phyloP scores from a whole-genome alignment of 495 filamentous ascomycete genomes.

The Neurospora sp. region DNA sequence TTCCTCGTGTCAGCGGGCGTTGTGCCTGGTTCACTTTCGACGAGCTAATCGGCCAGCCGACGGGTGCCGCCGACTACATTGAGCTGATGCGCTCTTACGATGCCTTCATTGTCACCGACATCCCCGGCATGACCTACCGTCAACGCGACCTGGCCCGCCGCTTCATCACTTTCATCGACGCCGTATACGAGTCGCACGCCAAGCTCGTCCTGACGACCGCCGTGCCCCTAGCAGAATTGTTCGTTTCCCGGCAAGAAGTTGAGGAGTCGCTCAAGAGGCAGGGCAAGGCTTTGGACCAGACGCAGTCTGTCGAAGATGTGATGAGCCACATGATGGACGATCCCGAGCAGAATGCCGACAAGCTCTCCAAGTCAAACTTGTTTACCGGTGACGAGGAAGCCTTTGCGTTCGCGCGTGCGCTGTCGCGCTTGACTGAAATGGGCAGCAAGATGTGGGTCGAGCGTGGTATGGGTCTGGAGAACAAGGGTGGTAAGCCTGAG shows the following conservation, averaged over 20 bases:
- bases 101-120: slow-evolving; percentile 80
- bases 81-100: slow-evolving; percentile 87
- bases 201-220: slow-evolving; percentile 89
- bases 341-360: slow-evolving; percentile 72
- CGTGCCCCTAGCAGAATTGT: slow-evolving; percentile 74
- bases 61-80: slow-evolving; percentile 87
- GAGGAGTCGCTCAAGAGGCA: slow-evolving; percentile 35
- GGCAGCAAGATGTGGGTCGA: slow-evolving; percentile 92
- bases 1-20: slow-evolving; percentile 77
- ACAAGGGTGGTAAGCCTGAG: slow-evolving; percentile 48
- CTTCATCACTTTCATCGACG: slow-evolving; percentile 97
- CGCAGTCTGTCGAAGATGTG: slow-evolving; percentile 59
- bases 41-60: slow-evolving; percentile 79
- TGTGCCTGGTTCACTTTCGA: slow-evolving; percentile 85
- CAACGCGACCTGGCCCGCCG: slow-evolving; percentile 82
- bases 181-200: slow-evolving; percentile 78
- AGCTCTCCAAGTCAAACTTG: slow-evolving; percentile 74
- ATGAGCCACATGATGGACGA: slow-evolving; percentile 95
- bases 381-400: slow-evolving; percentile 95
- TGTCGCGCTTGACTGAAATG: slow-evolving; percentile 85
- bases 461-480: slow-evolving; percentile 59
- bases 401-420: slow-evolving; percentile 86
- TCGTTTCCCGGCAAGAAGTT: slow-evolving; percentile 75
- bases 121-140: slow-evolving; percentile 81
- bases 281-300: slow-evolving; percentile 29